phyloP scores from a whole-genome alignment of 331 rosid genomes.

The Quercus lobata region DNA sequence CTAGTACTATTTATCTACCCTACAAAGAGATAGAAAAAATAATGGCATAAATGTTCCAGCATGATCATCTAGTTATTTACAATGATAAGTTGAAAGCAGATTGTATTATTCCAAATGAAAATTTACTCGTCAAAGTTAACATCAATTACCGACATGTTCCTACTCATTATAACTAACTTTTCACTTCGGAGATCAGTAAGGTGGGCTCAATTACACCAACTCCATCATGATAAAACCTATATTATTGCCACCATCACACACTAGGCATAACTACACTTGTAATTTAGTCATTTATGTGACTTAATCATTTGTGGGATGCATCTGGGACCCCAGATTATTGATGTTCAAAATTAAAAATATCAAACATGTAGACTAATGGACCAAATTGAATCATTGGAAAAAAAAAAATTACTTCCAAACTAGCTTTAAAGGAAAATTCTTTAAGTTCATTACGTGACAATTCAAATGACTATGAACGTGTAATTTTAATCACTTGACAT shows the following conservation, averaged over 20 bases:
- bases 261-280: not conserved
- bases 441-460: no score
- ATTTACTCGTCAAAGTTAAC: not conserved
- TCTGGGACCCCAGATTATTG: not conserved
- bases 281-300: not conserved
- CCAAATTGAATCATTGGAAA: no score
- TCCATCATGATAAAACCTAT: constrained; percentile 1
- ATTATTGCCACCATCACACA: not conserved
- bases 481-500: no score
- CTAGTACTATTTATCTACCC: not conserved
- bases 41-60: not conserved
- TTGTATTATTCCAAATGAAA: not conserved
- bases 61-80: not conserved
- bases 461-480: no score
- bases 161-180: constrained; percentile 32
- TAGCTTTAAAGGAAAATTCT: no score
- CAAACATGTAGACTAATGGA: not conserved
- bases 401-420: no score
- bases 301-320: not conserved
- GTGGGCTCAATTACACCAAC: not conserved
- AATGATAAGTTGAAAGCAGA: not conserved
- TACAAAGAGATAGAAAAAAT: not conserved
- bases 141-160: constrained; percentile 17
- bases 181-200: not conserved
- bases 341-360: not conserved